Conservation (phyloP, 78 protist species). For the Emiliania huxleyi region DNA sequence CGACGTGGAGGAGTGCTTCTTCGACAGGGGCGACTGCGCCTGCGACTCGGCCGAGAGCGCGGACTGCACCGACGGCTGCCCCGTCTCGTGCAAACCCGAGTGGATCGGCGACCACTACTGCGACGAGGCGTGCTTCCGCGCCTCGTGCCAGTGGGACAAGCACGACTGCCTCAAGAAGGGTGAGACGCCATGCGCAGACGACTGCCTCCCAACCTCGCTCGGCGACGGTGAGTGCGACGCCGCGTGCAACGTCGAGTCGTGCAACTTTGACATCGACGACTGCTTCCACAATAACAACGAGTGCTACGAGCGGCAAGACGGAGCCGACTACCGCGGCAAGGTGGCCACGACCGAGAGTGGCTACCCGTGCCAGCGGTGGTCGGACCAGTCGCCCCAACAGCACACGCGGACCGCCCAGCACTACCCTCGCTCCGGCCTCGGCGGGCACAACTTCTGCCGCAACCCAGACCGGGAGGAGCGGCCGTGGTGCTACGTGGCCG, state of each 20-base stretch:
- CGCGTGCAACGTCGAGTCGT: neutral
- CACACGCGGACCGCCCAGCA: no score
- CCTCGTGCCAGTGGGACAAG: neutral
- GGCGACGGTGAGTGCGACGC: neutral
- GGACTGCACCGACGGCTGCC: neutral
- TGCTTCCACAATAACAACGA: neutral
- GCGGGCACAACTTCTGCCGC: no score
- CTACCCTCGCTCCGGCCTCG: no score
- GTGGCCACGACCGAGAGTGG: neutral
- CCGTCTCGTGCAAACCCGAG: neutral
- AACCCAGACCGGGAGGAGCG: no score
- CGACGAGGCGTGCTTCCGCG: neutral
- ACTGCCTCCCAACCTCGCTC: neutral
- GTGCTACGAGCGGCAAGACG: neutral
- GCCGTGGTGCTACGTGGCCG: no score
- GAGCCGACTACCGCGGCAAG: neutral
- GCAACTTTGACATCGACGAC: neutral
- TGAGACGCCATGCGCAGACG: slow-evolving; percentile 10
- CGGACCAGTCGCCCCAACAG: neutral
- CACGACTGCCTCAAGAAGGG: no score
- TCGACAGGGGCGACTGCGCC: neutral
- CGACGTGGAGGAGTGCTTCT: neutral
- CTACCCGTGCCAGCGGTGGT: neutral
- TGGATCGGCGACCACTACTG: slow-evolving; percentile 13
- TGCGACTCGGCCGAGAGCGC: neutral